Percentiles rank a stretch among this genome's conserved stretches.
Evolutionary conservation across 2,329 filamentous ascomycete species (phyloP).

Genomic region (Trichoderma sp.): DNA sequence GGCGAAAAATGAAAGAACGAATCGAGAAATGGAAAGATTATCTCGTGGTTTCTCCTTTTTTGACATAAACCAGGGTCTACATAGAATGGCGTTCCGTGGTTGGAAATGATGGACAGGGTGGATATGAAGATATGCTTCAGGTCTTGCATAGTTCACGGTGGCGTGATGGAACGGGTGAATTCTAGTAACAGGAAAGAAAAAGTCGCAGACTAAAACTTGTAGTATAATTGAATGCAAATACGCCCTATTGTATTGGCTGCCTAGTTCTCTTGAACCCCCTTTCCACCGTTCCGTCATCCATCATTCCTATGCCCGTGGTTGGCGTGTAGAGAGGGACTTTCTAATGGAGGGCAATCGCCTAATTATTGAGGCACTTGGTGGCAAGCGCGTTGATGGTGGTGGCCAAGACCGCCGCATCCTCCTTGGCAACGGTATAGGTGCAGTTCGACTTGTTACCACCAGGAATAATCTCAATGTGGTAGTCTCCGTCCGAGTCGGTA

Average conservation of each 20-base stretch:
- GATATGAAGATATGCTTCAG: too few species aligned
- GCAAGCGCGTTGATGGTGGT: constrained; percentile 8
- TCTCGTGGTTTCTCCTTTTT: too few species aligned
- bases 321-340: not conserved
- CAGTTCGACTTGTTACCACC: not conserved
- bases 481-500: not conserved
- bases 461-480: not conserved
- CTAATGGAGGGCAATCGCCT: not conserved
- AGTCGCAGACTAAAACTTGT: too few species aligned
- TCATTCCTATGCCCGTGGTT: not conserved
- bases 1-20: too few species aligned
- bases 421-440: not conserved
- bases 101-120: too few species aligned
- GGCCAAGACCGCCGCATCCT: not conserved
- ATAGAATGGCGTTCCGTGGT: too few species aligned
- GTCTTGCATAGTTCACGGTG: too few species aligned
- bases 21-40: too few species aligned
- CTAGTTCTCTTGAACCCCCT: not conserved
- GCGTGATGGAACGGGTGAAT: too few species aligned
- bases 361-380: not conserved
- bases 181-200: too few species aligned
- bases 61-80: too few species aligned
- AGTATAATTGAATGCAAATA: too few species aligned
- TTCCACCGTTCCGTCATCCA: not conserved
- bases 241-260: not conserved